Conservation (phyloP, 805 yeast species). For the Candida quercuum region DNA sequence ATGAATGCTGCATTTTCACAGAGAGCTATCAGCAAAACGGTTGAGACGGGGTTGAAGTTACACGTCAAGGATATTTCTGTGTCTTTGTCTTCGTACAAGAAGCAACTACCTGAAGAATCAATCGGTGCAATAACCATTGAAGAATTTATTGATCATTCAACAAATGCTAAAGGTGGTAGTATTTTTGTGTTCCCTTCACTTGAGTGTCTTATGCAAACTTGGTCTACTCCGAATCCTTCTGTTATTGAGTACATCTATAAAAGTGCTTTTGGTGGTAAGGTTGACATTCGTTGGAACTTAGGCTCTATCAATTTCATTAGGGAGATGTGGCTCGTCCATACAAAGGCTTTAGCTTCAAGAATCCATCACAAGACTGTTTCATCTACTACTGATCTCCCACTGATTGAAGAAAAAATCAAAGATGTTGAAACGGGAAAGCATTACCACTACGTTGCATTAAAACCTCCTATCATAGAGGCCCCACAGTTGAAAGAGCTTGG, state of each 20-base stretch:
- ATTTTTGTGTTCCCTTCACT: slow-evolving; percentile 79
- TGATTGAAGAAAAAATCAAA: slow-evolving; percentile 36
- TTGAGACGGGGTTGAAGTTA: slow-evolving; percentile 50
- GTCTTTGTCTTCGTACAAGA: slow-evolving; percentile 57
- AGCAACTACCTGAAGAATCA: slow-evolving; percentile 45
- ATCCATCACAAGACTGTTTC: slow-evolving; percentile 28
- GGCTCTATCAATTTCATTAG: slow-evolving; percentile 87
- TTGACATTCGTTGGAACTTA: slow-evolving; percentile 89
- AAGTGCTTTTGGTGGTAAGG: slow-evolving; percentile 81
- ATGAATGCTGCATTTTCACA: slow-evolving; percentile 49
- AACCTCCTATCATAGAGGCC: slow-evolving; percentile 77
- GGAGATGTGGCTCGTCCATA: slow-evolving; percentile 89
- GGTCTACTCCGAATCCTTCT: slow-evolving; percentile 48
- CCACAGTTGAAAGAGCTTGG: slow-evolving; percentile 91
- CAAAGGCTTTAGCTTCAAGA: slow-evolving; percentile 63
- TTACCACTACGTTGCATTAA: slow-evolving; percentile 57
- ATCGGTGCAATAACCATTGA: slow-evolving; percentile 41
- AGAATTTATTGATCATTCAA: slow-evolving; percentile 51
- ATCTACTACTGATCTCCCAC: slow-evolving; percentile 15
- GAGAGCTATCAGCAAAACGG: slow-evolving; percentile 32
- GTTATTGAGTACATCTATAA: slow-evolving; percentile 61
- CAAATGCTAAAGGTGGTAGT: slow-evolving; percentile 67
- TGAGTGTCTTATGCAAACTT: slow-evolving; percentile 67
- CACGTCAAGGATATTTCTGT: slow-evolving; percentile 58
- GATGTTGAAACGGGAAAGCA: slow-evolving; percentile 42